Base-by-base conservation (phyloP, 2,329 filamentous ascomycete genomes). In the Dothideomycetes sp. region DNA sequence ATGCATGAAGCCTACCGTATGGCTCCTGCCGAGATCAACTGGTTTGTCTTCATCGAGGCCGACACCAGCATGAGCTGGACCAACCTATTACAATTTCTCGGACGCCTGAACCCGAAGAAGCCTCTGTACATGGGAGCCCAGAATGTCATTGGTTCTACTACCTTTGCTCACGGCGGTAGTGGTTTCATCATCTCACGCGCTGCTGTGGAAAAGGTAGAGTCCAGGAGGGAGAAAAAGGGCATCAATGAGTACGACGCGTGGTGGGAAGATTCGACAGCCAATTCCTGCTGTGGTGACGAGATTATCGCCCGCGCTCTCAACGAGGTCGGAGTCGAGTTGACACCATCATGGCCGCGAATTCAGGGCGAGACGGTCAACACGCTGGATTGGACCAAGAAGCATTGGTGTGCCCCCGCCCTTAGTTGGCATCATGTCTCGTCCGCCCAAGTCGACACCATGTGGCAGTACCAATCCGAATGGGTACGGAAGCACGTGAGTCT, bases 41-140 rank as follows among this genome's bases (percentile, higher is more conserved):
- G 73, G 65, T 76, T 72, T 48, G 64, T 76, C 39, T 73, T 74
- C 52, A 67, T 72, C 33, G 72, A 76, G 48, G 69, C 70, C 3
- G 72, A 76, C 51, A 76, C 72, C 34, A 73, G 64, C 46, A 41
- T 68, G 11, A 56, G 62, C 11, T 69, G 65, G 64, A 54, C 61
- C 20, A 67, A 64, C 33, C 42, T 66, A 20, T 67, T 73, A 45
- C 68, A 67, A 12, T 67, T 69, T 43, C 60, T 75, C 10, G 61
- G 63, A 23, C 68, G 63, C 11, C 65, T 71, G 53, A 63, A 74
- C 37, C 63, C 68, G 3, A 54, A 57, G 9, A 51, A 53, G 11
- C 59, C 63, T 15, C 49, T 65, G 4, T 75, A 75, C 50, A 62
- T 73, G 38, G 71, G 71, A 6, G 69, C 69, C 5, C 54, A 56